Evolutionary conservation across 2,329 filamentous ascomycete genomes (phyloP), one percentile per base, ranked within the genome.

Genomic region (Penicillium sp.): DNA sequence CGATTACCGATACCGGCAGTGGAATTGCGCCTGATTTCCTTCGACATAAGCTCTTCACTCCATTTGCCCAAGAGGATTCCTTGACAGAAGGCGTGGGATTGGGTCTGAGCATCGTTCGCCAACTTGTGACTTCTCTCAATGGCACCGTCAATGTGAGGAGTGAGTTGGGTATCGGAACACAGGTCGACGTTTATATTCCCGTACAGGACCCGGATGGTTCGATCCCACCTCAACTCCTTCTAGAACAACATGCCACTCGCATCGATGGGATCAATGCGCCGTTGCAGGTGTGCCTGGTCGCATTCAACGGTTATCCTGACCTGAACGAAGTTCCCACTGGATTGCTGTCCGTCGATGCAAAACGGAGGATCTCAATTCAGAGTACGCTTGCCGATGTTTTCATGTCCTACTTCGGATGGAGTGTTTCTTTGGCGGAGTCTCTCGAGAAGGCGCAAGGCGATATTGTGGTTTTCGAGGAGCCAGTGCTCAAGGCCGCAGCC

Each of bases 1-100:
- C 73, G 0, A 76, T 89, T 1, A 73, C 72, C 0, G 86, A 89
- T 54, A 84, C 85, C 0, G 86, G 86, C 1, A 76, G 76, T 22
- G 86, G 86, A 0, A 89, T 89, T 18, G 75, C 76, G 0, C 68
- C 77, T 0, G 79, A 85, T 1, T 89, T 81, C 56, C 70, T 87
- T 1, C 71, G 76, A 24, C 76, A 81, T 14, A 76, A 77, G 6
- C 66, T 87, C 0, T 88, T 84, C 60, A 78, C 76, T 0, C 81
- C 85, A 0, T 88, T 88, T 54, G 69, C 76, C 0, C 85, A 88
- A 55, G 86, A 88, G 59, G 76, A 85, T 31, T 63, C 72, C 0
- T 65, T 88, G 0, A 73, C 78, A 0, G 77, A 81, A 0, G 86
- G 86, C 0, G 81, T 82, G 0, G 86, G 86, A 0, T 72, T 89